Evolutionary conservation across 495 filamentous ascomycete genomes (phyloP), one percentile per base, ranked within the genome.

Genomic region (Hypoxylon fuscum): DNA sequence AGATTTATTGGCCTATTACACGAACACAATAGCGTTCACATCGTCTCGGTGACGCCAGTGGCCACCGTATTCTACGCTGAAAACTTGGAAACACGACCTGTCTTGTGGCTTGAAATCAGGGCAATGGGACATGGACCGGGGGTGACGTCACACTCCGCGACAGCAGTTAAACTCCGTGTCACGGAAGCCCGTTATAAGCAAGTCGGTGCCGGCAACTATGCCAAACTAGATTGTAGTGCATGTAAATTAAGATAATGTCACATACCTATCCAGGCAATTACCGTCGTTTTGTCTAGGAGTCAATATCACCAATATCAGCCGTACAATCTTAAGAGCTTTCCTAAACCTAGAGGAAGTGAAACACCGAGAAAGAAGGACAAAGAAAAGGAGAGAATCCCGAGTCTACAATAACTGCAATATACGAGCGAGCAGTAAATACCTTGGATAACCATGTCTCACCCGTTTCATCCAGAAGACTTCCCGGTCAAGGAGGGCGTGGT

Each of bases 381-480:
- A 35, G 35, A 15, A 38, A 11, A 10, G 3, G 10, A 10, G 1
- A 6, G 15, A 21, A 3, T 20, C 12, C 21, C 10, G 1, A 25
- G 1, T 44, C 15, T 20, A 3, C 25, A 27, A 27, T 27, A 45
- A 12, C 5, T n/a, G 29, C 9, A 27, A 15, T 14, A 15, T 45
- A 45, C 2, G 22, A 27, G 14, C 5, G 12, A 14, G 18, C 14
- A 37, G 11, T 22, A 14, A 41, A 8, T n/a, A 51, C 15, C 12
- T 29, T 3, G 3, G 22, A 17, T n/a, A 27, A 66, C n/a, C 49
- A 71, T 71, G 68, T 55, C 57, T 41, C 59, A 71, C 48, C 68
- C 68, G 0, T 71, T 71, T 59, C 54, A 59, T 55, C 68, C 68
- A 7, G 65, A 71, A n/a, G 68, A 71, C 66, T 71, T 71, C 65